A percentile compares a stretch with the other conserved stretches of the same genome.
phyloP scores from a whole-genome alignment of 2,329 filamentous ascomycete genomes.

The Nemania abortiva region DNA sequence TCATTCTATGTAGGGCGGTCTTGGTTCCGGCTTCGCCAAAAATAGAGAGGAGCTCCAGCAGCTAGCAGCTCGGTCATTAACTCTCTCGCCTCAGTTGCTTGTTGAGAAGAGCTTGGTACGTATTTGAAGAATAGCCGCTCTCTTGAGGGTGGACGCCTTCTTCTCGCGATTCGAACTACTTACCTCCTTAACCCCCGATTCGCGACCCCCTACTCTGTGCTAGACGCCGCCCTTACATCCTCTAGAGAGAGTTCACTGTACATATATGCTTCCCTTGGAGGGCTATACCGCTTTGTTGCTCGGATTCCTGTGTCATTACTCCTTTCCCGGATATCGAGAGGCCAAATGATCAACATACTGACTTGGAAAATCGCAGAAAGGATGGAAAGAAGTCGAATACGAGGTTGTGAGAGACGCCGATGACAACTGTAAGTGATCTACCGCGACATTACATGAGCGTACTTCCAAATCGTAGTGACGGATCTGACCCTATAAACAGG shows the following conservation, averaged over 20 bases:
- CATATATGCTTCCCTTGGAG: background rate
- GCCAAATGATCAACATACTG: background rate
- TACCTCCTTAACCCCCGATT: background rate
- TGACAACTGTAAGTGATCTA: conserved; percentile 80
- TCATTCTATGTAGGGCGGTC: conserved; percentile 70
- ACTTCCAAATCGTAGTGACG: background rate
- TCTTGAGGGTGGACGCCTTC: background rate
- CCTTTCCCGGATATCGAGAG: background rate
- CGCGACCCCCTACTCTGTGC: background rate
- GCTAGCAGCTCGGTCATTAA: conserved; percentile 91
- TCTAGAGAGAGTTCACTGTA: background rate
- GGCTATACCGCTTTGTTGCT: background rate
- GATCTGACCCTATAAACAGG: background rate
- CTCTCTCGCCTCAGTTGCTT: conserved; percentile 93
- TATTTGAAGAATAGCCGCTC: background rate
- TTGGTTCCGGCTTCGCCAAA: conserved; percentile 95
- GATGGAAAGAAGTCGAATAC: conserved; percentile 99
- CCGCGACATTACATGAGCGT: background rate
- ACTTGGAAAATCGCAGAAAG: conserved; percentile 66
- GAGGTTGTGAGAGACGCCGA: conserved; percentile 96
- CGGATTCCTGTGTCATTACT: background rate
- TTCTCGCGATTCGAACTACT: background rate
- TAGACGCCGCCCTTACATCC: background rate
- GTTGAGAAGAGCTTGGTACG: conserved; percentile 88
- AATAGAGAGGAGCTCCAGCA: conserved; percentile 94